These are phyloP conservation scores for Pichia insulana DNA, from an alignment of 805 yeast genomes.

Conservation along the genomic window DNA sequence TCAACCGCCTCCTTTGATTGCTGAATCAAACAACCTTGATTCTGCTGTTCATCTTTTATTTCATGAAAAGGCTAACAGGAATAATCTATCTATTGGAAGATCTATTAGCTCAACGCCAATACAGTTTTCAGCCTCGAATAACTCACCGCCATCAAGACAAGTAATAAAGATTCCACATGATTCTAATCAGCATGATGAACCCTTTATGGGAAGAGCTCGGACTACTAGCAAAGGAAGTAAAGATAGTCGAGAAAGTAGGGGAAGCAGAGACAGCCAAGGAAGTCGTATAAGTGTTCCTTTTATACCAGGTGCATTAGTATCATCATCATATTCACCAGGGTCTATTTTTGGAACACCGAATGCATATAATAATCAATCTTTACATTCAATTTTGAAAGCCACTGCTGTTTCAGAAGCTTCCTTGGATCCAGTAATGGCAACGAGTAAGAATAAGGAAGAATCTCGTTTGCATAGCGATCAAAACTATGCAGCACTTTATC, in stretches of 20 bases:
- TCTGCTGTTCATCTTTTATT: constrained; percentile 7
- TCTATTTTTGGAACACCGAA: constrained; percentile 5
- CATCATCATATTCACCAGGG: constrained; percentile 6
- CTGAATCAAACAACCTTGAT: constrained; percentile 6
- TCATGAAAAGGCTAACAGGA: neutral
- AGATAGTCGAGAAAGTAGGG: constrained; percentile 6
- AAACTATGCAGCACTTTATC: neutral
- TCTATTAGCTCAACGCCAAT: constrained; percentile 2
- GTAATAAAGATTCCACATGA: neutral
- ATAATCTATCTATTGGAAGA: no score
- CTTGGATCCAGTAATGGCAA: constrained; percentile 7
- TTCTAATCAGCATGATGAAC: no score
- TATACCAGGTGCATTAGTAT: neutral
- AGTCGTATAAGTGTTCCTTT: constrained; percentile 6
- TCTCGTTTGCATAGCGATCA: neutral
- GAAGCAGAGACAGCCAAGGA: constrained; percentile 1
- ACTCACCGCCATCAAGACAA: neutral
- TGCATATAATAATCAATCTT: constrained; percentile 1
- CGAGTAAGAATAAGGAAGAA: neutral
- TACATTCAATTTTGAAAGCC: constrained; percentile 10
- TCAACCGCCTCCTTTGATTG: constrained; percentile 9
- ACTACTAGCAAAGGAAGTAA: constrained; percentile 2
- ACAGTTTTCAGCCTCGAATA: neutral
- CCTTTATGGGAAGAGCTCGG: neutral
- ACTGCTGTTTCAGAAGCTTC: constrained; percentile 10